Base-by-base conservation (phyloP, 208 protist species). In the Crithidia thermophila region DNA sequence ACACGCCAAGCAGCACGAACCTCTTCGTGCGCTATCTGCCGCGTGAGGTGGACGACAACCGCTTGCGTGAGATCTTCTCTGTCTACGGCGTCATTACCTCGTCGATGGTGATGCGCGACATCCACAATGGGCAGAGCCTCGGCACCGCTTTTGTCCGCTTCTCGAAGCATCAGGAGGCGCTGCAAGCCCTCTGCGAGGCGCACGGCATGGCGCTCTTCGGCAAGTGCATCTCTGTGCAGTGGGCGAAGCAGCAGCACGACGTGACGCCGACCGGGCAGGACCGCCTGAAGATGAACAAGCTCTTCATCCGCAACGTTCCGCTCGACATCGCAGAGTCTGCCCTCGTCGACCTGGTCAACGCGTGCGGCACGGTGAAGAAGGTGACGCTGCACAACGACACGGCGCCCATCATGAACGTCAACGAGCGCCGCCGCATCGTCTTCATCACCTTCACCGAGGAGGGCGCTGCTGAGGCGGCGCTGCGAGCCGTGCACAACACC, bases 251-350 rank as follows among this genome's bases (percentile, higher is more conserved):
- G 71, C 66, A 80, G 68, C 84, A 89, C 70, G 89, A 95, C 52
- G 75, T 69, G 25, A 70, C 78, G 4, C 84, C 87, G 0, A 77
- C 88, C 30, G 84, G 86, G 10, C 75, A 90, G 51, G 87, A 82
- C 36, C 84, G 87, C 7, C 69, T 70, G 33, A 83, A 84, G 68
- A 95, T 93, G 20, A 70, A 72, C 25, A 95, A 95, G 69, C 72
- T 95, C 8, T 95, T 95, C 51, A 81, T 95, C 42, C 86, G 90
- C 25, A 95, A 95, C 50, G 77, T 95, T 37, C 90, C 89, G 4
- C 40, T 84, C 2, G 70, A 79, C 21, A 60, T 85, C 16, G 80
- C 73, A 13, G 49, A 69, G 13, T 43, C 46, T 0, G 67, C 75
- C 16, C 53, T 94, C 8, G 52, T 37, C 31, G 25, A 33, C 13